Conservation (phyloP, 306 rosid genomes). For the Cicer chorassanicum region DNA sequence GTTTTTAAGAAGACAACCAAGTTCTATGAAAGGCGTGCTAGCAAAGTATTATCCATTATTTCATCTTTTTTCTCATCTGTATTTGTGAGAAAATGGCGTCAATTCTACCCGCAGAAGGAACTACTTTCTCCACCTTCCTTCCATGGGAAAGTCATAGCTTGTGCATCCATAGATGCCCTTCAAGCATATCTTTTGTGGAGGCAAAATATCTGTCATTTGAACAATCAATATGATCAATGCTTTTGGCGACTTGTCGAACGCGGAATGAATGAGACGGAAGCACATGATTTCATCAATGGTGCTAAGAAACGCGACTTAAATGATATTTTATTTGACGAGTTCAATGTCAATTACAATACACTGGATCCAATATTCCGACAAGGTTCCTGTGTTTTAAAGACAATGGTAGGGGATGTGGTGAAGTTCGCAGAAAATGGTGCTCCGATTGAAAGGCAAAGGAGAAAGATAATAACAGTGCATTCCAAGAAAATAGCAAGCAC, state of each 20-base stretch:
- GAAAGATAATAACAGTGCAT: slow-evolving; percentile 56
- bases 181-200: slow-evolving; percentile 85
- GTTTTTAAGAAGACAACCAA: slow-evolving; percentile 73
- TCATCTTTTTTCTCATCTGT: slow-evolving; percentile 73
- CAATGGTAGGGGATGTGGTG: slow-evolving; percentile 65
- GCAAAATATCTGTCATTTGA: slow-evolving; percentile 74
- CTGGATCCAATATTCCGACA: slow-evolving; percentile 65
- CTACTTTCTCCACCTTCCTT: slow-evolving; percentile 65
- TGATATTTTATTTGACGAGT: slow-evolving; percentile 66
- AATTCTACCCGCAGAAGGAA: slow-evolving; percentile 62
- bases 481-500: slow-evolving; percentile 64
- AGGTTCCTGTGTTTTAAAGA: slow-evolving; percentile 75
- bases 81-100: slow-evolving; percentile 67
- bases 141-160: slow-evolving; percentile 60
- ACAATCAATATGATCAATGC: slow-evolving; percentile 66
- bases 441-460: slow-evolving; percentile 68
- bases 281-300: slow-evolving; percentile 56
- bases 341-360: slow-evolving; percentile 66
- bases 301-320: slow-evolving; percentile 62
- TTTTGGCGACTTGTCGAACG: slow-evolving; percentile 67
- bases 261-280: slow-evolving; percentile 66
- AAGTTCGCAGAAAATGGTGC: slow-evolving; percentile 65
- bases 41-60: slow-evolving; percentile 74
- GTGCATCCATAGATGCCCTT: slow-evolving; percentile 73
- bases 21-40: slow-evolving; percentile 76